Base-by-base conservation (phyloP, 163 green algal species). In the Botryococcus braunii region DNA sequence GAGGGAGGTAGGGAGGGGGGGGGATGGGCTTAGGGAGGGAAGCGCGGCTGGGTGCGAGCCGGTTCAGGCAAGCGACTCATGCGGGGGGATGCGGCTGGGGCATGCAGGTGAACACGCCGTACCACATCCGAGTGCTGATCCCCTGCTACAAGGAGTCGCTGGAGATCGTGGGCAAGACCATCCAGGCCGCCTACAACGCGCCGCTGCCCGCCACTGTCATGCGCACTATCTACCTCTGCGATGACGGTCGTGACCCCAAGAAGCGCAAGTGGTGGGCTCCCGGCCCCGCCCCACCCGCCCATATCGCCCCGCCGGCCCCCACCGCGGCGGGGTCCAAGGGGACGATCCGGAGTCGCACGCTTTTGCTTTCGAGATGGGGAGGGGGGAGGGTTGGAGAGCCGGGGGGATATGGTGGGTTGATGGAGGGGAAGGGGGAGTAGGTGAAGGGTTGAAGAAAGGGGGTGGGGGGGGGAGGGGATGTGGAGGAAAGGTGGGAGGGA, bases 81-180 rank as follows among this genome's bases (percentile, higher is more conserved):
- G n/a, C n/a, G n/a, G n/a, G n/a, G n/a, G n/a, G n/a, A n/a, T n/a
- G n/a, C n/a, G n/a, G n/a, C n/a, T n/a, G n/a, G n/a, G n/a, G n/a
- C n/a, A n/a, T n/a, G n/a, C 71, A 58, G 62, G 76, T 71, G 21
- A 23, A 48, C 27, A 49, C 69, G 48, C 64, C 38, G 7, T 89
- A 89, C 69, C 74, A 88, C 68, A 61, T 89, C 9, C 76, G 83
- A 11, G 85, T 92, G 65, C 65, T 94, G 36, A 78, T 94, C 7
- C 87, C 87, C 40, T 93, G 86, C 74, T 94, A 94, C 78, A 92
- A 90, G 72, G 87, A 94, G 79, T 65, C 68, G 23, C 52, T 85
- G 27, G 86, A 90, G 43, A 82, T 92, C 9, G 74, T 92, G 29
- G 68, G 52, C n/a, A 80, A 83, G 48, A 92, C 86, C 5, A 66